Evolutionary conservation across 2,329 filamentous ascomycete genomes (phyloP).

Genomic region (Zymoseptoria crescenta): DNA sequence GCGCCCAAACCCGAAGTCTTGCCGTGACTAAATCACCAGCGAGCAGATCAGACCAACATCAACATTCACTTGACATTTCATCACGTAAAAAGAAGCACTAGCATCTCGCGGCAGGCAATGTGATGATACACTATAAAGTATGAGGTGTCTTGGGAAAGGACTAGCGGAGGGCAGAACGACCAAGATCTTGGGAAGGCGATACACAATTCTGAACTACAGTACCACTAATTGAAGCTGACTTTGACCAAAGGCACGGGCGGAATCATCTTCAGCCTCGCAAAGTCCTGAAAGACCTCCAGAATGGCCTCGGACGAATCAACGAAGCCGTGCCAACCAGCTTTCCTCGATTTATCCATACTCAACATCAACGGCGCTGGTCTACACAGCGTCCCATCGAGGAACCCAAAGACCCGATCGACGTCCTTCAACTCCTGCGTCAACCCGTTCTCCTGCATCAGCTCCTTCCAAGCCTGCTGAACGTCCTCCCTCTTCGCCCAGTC

Average conservation of each 20-base stretch:
- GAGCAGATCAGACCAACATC: background rate
- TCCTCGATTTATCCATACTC: conserved; percentile 39
- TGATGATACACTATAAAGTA: no score
- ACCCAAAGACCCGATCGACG: conserved; percentile 42
- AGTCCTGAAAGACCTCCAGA: conserved; percentile 35
- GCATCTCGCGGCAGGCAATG: background rate
- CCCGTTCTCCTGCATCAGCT: conserved; percentile 35
- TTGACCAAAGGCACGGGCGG: conserved; percentile 25
- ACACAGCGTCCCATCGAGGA: conserved; percentile 38
- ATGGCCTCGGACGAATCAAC: conserved; percentile 40
- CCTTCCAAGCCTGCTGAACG: conserved; percentile 41
- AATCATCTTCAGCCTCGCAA: conserved; percentile 40
- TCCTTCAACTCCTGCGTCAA: conserved; percentile 32
- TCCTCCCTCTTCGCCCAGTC: conserved; percentile 42
- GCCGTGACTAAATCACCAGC: background rate
- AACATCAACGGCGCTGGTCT: conserved; percentile 23
- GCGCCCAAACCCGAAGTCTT: background rate
- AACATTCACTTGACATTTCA: background rate
- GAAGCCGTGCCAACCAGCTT: conserved; percentile 41
- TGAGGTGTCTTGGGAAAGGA: background rate
- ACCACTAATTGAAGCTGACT: conserved; percentile 17
- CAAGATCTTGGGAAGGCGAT: no score
- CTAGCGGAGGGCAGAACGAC: no score
- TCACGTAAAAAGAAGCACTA: background rate
- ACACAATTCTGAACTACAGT: background rate